These are phyloP conservation scores for Colletotrichum tabaci DNA, from an alignment of 2,329 filamentous ascomycete genomes.

Conservation along the genomic window DNA sequence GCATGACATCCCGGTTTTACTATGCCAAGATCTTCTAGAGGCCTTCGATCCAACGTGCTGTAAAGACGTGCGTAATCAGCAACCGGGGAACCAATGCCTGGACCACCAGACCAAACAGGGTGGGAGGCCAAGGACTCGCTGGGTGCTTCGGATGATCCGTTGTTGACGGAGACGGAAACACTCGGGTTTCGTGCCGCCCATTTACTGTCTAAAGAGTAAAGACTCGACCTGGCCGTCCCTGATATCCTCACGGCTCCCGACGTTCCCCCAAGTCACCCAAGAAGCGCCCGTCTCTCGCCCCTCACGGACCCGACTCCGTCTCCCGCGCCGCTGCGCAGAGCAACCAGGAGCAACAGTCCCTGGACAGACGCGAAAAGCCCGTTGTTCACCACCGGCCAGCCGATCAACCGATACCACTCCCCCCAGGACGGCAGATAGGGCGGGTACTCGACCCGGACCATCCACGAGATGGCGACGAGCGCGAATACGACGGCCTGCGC, in stretches of 20 bases:
- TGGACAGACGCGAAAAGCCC: background rate
- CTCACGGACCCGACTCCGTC: background rate
- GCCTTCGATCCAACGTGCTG: background rate
- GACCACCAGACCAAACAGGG: background rate
- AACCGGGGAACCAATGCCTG: background rate
- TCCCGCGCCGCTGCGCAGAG: background rate
- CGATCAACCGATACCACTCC: slow-evolving; percentile 28
- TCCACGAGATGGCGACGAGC: slow-evolving; percentile 8
- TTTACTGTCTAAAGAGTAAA: background rate
- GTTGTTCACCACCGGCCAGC: slow-evolving; percentile 29
- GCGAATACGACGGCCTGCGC: slow-evolving; percentile 12
- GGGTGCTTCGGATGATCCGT: no score
- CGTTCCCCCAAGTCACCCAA: background rate
- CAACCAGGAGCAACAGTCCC: background rate
- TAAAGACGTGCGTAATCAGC: background rate
- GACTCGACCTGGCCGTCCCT: no score
- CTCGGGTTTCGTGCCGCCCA: background rate
- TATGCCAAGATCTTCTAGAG: slow-evolving; percentile 1
- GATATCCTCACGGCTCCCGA: background rate
- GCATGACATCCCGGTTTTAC: background rate
- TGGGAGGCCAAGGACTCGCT: background rate
- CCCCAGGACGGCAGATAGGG: slow-evolving; percentile 8
- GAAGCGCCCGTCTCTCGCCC: slow-evolving; percentile 1
- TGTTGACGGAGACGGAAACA: no score
- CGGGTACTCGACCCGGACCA: slow-evolving; percentile 8